A percentile compares a stretch with the other conserved stretches of the same genome.
These are phyloP conservation scores for Pseudocercospora musae DNA, from an alignment of 2,329 filamentous ascomycete genomes.

Conservation along the genomic window DNA sequence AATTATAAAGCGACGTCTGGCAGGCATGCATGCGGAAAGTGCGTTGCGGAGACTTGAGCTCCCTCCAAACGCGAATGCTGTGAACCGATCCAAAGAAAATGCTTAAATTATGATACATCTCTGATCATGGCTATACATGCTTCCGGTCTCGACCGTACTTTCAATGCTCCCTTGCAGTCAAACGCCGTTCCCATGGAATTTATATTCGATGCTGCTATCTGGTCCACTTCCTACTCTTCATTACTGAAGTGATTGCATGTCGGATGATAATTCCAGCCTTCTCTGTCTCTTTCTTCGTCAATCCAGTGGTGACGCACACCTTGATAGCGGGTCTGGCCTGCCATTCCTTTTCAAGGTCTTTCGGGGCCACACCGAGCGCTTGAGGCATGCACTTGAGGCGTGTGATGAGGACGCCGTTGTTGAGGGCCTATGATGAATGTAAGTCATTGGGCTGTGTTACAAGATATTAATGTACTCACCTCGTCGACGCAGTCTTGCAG, in stretches of 20 bases:
- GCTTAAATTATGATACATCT: not conserved
- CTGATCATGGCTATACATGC: not conserved
- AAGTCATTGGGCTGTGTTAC: not conserved
- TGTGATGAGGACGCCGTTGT: slow-evolving; percentile 86
- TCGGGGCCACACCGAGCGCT: slow-evolving; percentile 57
- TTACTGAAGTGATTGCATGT: slow-evolving; percentile 90
- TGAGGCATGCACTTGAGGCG: slow-evolving; percentile 73
- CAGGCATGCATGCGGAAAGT: no score
- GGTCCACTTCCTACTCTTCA: slow-evolving; percentile 51
- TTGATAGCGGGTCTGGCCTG: slow-evolving; percentile 79
- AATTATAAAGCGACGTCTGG: not conserved
- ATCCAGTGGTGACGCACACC: slow-evolving; percentile 80
- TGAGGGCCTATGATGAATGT: slow-evolving; percentile 59
- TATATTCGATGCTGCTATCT: not conserved
- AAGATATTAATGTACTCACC: slow-evolving; percentile 52
- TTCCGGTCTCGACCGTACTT: not conserved
- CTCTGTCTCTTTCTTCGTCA: slow-evolving; percentile 93
- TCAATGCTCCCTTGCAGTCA: not conserved
- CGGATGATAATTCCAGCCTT: slow-evolving; percentile 85
- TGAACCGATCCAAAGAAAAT: no score
- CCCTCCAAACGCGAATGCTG: not conserved
- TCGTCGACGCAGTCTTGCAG: slow-evolving; percentile 94
- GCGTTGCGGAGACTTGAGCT: no score
- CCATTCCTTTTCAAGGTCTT: slow-evolving; percentile 61
- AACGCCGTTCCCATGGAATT: not conserved